phyloP scores from a whole-genome alignment of 352 stramenopile genomes.

The Phytophthora tubulina region DNA sequence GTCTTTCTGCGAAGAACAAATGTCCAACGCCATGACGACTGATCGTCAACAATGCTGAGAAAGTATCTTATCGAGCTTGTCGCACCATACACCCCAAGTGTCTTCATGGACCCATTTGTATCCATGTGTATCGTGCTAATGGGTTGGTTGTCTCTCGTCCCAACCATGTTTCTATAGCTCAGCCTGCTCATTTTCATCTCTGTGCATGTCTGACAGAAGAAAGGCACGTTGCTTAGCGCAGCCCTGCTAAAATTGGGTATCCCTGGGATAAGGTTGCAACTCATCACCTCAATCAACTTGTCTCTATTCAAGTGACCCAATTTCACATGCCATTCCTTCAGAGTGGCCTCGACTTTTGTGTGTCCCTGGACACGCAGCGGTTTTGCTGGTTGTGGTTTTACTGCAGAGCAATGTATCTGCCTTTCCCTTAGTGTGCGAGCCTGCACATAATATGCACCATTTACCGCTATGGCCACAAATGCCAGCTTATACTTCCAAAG shows the following conservation, averaged over 20 bases:
- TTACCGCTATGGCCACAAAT: conserved; percentile 13
- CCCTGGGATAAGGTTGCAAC: not conserved
- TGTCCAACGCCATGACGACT: conserved; percentile 25
- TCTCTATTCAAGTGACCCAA: conserved; percentile 17
- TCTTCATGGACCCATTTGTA: conserved; percentile 26
- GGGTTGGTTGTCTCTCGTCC: conserved; percentile 7
- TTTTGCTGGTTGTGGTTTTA: conserved; percentile 11
- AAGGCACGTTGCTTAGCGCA: not conserved
- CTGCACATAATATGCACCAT: conserved; percentile 20
- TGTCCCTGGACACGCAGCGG: not conserved
- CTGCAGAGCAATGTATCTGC: conserved; percentile 21
- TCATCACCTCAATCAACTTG: conserved; percentile 8
- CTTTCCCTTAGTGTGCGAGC: conserved; percentile 4
- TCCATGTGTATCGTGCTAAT: conserved; percentile 32
- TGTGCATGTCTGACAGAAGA: conserved; percentile 22
- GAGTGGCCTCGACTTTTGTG: not conserved
- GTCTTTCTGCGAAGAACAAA: conserved; percentile 17
- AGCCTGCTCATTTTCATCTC: conserved; percentile 24
- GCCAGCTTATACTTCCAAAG: too few relatives aligned
- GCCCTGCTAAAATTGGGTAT: conserved; percentile 1
- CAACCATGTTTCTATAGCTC: conserved; percentile 19
- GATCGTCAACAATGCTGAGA: conserved; percentile 23
- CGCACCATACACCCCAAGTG: conserved; percentile 11
- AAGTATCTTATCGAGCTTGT: conserved; percentile 13
- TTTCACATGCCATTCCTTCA: conserved; percentile 14